Percentiles rank a stretch among this genome's conserved stretches.
These are phyloP conservation scores for Shiraia sp. DNA, from an alignment of 2,329 filamentous ascomycete genomes.

Conservation along the genomic window DNA sequence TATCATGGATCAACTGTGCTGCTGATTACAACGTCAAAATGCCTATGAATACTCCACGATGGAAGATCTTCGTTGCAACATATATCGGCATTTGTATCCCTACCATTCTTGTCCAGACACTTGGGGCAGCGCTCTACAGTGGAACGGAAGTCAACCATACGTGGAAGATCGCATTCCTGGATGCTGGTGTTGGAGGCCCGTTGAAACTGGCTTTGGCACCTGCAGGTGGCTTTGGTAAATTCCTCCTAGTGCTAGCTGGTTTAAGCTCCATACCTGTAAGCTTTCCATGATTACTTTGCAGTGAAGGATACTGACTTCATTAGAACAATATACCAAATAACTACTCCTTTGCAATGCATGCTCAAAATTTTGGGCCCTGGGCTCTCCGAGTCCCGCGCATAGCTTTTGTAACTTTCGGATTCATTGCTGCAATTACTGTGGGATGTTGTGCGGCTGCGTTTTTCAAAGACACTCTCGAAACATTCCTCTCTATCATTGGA, in stretches of 20 bases:
- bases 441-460: constrained; percentile 41
- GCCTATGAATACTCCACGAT: constrained; percentile 39
- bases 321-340: constrained; percentile 46
- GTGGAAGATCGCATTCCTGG: constrained; percentile 34
- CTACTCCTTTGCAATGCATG: constrained; percentile 43
- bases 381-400: constrained; percentile 38
- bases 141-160: constrained; percentile 26
- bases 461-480: constrained; percentile 30
- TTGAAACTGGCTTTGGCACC: constrained; percentile 38
- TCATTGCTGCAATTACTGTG: constrained; percentile 35
- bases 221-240: constrained; percentile 42
- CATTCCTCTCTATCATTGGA: constrained; percentile 32
- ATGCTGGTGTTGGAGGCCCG: constrained; percentile 34
- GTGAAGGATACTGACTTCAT: constrained; percentile 1
- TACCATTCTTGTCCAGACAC: constrained; percentile 24
- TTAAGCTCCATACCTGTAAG: constrained; percentile 40
- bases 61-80: constrained; percentile 34
- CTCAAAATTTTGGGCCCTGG: constrained; percentile 42
- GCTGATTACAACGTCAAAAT: constrained; percentile 47
- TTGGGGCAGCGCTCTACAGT: constrained; percentile 41
- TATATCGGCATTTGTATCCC: neutral
- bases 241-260: constrained; percentile 39
- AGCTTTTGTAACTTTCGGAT: constrained; percentile 41
- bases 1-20: constrained; percentile 45
- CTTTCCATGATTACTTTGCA: neutral